These are phyloP conservation scores for Xylariaceae sp. DNA, from an alignment of 2,329 filamentous ascomycete species.

Conservation along the genomic window DNA sequence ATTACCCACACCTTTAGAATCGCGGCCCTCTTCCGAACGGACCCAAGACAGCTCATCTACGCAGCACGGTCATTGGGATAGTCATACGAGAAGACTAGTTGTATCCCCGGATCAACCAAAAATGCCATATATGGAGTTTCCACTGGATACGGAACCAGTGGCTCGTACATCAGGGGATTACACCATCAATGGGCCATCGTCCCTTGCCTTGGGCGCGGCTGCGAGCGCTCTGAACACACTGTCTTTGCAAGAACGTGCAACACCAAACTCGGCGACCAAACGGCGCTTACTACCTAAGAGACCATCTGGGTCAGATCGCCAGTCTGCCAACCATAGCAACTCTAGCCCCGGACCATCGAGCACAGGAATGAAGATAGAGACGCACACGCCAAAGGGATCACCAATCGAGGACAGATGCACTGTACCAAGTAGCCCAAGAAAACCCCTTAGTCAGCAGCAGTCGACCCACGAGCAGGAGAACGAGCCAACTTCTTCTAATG, in stretches of 20 bases:
- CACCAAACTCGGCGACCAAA: slow-evolving; percentile 28
- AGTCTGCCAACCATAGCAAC: slow-evolving; percentile 21
- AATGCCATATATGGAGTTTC: slow-evolving; percentile 38
- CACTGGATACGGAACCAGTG: slow-evolving; percentile 39
- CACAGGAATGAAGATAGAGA: slow-evolving; percentile 11
- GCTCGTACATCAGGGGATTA: slow-evolving; percentile 51
- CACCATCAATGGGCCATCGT: slow-evolving; percentile 48
- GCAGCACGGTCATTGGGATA: slow-evolving; percentile 59
- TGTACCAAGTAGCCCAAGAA: slow-evolving; percentile 37
- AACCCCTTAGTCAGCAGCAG: slow-evolving; percentile 25
- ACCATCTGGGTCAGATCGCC: slow-evolving; percentile 26
- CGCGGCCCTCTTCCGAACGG: slow-evolving; percentile 38
- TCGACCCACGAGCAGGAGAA: slow-evolving; percentile 27
- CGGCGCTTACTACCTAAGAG: slow-evolving; percentile 29
- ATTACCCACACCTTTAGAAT: slow-evolving; percentile 38
- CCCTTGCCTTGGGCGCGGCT: slow-evolving; percentile 62
- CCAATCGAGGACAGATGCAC: slow-evolving; percentile 21
- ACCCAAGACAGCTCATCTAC: slow-evolving; percentile 40
- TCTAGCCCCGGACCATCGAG: slow-evolving; percentile 24
- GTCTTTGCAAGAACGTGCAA: slow-evolving; percentile 39
- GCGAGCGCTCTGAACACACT: slow-evolving; percentile 58
- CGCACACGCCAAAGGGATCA: slow-evolving; percentile 28
- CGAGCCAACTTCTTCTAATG: slow-evolving; percentile 32
- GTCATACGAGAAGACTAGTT: slow-evolving; percentile 60
- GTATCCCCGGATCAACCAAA: slow-evolving; percentile 45